Percentiles rank a stretch among this genome's conserved stretches.
Conservation (phyloP, 495 filamentous ascomycete species). For the Hyaloscypha hepaticicola region DNA sequence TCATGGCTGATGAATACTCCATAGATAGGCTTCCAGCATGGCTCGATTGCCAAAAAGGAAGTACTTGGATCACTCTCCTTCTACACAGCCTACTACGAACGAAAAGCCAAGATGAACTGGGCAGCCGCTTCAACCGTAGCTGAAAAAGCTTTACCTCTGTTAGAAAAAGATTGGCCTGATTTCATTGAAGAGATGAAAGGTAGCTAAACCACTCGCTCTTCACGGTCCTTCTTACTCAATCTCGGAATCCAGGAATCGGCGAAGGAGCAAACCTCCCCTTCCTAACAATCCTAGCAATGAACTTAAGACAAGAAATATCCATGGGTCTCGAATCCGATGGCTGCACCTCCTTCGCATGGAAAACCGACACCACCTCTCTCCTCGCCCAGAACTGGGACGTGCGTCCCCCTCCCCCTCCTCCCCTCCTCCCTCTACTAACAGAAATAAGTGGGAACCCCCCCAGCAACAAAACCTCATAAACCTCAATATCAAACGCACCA, state of each 20-base stretch:
- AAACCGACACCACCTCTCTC: constrained; percentile 36
- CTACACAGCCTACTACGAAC: not conserved
- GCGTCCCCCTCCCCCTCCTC: not conserved
- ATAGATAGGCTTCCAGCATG: not conserved
- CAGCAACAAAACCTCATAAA: constrained; percentile 52
- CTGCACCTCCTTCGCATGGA: constrained; percentile 59
- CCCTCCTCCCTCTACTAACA: not conserved
- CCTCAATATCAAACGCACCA: constrained; percentile 33
- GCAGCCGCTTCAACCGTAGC: not conserved
- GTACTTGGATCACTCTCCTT: not conserved
- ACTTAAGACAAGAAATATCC: constrained; percentile 64
- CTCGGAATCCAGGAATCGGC: not conserved
- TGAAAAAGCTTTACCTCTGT: not conserved
- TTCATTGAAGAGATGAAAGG: not conserved
- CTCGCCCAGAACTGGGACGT: constrained; percentile 68
- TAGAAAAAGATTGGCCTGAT: not conserved
- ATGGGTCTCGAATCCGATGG: constrained; percentile 54
- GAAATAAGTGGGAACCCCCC: constrained; percentile 36
- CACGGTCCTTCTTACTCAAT: not conserved
- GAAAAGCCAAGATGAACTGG: not conserved
- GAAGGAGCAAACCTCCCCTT: constrained; percentile 27
- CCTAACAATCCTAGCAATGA: constrained; percentile 60
- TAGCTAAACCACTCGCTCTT: not conserved
- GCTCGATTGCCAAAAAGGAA: not conserved
- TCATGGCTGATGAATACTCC: not conserved